These are phyloP conservation scores for Trypanosoma brucei DNA, from an alignment of 208 protist genomes.

Conservation along the genomic window DNA sequence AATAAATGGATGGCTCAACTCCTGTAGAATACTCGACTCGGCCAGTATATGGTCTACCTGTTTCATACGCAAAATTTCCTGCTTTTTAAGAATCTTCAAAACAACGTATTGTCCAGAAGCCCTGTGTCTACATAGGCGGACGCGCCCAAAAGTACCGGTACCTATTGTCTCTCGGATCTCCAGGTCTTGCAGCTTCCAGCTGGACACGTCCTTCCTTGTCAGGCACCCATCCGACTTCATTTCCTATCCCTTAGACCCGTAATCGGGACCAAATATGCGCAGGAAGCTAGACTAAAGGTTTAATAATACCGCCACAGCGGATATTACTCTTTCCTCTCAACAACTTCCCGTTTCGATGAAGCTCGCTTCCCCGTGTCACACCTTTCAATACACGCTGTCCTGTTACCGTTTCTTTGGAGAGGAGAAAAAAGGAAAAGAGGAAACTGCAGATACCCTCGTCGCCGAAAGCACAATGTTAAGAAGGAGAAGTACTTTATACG, in stretches of 20 bases:
- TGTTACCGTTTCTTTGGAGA: too few relatives aligned
- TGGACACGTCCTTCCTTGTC: conserved; percentile 53
- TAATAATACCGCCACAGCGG: too few relatives aligned
- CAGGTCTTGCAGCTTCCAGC: conserved; percentile 88
- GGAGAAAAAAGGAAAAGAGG: too few relatives aligned
- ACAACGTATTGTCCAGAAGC: conserved; percentile 76
- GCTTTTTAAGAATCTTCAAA: conserved; percentile 90
- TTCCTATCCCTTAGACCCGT: neutral
- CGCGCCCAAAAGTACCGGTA: conserved; percentile 93
- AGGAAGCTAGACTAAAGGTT: neutral
- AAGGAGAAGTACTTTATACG: neutral
- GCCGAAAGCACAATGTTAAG: neutral
- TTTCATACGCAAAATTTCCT: conserved; percentile 88
- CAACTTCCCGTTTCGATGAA: neutral
- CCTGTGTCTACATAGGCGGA: conserved; percentile 90
- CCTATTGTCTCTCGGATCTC: conserved; percentile 89
- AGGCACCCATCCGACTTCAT: conserved; percentile 12
- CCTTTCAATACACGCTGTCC: neutral
- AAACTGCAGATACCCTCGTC: too few relatives aligned
- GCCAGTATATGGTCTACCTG: conserved; percentile 90
- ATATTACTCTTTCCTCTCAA: too few relatives aligned
- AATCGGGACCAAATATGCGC: neutral
- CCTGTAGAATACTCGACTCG: conserved; percentile 92
- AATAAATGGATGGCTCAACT: conserved; percentile 93
- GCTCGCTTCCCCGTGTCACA: neutral